These are phyloP conservation scores for Begonia fuchsioides DNA, from an alignment of 306 rosid species.

Conservation along the genomic window DNA sequence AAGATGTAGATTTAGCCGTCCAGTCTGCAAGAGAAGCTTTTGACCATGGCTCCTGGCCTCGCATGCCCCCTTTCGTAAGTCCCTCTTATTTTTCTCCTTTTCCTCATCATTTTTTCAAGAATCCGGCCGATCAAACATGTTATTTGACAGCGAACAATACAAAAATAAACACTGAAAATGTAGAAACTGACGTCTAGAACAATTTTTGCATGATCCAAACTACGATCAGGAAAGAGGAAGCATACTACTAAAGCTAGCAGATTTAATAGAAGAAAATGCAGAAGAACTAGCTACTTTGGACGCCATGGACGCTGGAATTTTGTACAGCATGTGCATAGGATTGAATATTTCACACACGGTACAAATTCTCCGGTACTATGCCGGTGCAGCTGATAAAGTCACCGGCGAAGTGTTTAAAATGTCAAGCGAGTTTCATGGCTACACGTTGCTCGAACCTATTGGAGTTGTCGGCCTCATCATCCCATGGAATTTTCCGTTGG, in stretches of 20 bases:
- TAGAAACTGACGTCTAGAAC: too few species aligned
- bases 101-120: background rate
- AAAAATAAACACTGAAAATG: too few species aligned
- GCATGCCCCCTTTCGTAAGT: conserved; percentile 55
- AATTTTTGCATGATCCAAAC: too few species aligned
- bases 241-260: conserved; percentile 54
- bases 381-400: conserved; percentile 84
- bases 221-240: conserved; percentile 43
- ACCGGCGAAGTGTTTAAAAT: conserved; percentile 60
- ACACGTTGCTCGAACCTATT: conserved; percentile 63
- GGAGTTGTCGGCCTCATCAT: conserved; percentile 80
- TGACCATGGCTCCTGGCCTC: conserved; percentile 86
- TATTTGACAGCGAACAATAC: too few species aligned
- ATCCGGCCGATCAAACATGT: too few species aligned
- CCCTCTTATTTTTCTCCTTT: too few species aligned
- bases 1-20: conserved; percentile 70
- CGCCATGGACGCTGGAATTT: conserved; percentile 53
- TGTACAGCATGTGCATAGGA: conserved; percentile 20
- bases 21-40: conserved; percentile 77
- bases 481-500: conserved; percentile 75
- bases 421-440: conserved; percentile 32
- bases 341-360: conserved; percentile 36
- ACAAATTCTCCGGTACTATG: conserved; percentile 42
- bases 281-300: conserved; percentile 69
- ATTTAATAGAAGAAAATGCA: conserved; percentile 35